These are phyloP conservation scores for Tricholoma hemisulphureum DNA, from an alignment of 768 basidiomycete genomes.

Conservation along the genomic window DNA sequence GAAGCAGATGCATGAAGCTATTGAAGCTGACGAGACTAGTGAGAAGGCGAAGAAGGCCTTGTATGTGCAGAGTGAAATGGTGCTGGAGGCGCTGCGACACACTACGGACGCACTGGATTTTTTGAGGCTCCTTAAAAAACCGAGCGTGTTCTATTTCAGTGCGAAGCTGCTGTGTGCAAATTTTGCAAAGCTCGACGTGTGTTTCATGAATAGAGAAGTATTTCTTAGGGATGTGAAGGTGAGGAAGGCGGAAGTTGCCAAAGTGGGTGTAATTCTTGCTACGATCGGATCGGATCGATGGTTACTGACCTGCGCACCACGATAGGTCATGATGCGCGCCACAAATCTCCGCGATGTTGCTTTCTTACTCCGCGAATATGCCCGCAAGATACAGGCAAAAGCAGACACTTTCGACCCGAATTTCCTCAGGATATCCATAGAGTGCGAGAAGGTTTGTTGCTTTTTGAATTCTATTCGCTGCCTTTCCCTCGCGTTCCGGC, in stretches of 20 bases:
- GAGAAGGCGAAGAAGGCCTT: slow-evolving; percentile 50
- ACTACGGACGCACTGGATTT: slow-evolving; percentile 87
- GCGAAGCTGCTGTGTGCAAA: slow-evolving; percentile 95
- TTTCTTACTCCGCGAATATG: slow-evolving; percentile 79
- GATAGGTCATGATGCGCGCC: slow-evolving; percentile 91
- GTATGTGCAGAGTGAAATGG: slow-evolving; percentile 85
- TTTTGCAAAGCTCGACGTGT: slow-evolving; percentile 85
- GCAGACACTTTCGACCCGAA: slow-evolving; percentile 80
- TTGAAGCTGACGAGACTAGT: slow-evolving; percentile 29
- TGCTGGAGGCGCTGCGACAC: slow-evolving; percentile 86
- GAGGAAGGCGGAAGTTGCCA: slow-evolving; percentile 83
- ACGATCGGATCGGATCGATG: neutral
- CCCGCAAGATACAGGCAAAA: slow-evolving; percentile 80
- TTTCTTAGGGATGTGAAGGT: slow-evolving; percentile 92
- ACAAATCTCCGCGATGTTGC: slow-evolving; percentile 92
- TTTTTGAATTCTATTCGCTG: slow-evolving; percentile 9
- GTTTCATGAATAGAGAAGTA: slow-evolving; percentile 90
- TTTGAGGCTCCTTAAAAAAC: slow-evolving; percentile 79
- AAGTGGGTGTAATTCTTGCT: slow-evolving; percentile 42
- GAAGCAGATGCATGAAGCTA: slow-evolving; percentile 54
- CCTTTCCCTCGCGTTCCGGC: slow-evolving; percentile 1
- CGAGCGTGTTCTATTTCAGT: slow-evolving; percentile 92
- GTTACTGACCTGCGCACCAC: neutral
- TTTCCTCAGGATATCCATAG: slow-evolving; percentile 77
- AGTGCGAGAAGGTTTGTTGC: slow-evolving; percentile 80